phyloP scores from a whole-genome alignment of 2,329 filamentous ascomycete species.

The Thelonectria blattea region DNA sequence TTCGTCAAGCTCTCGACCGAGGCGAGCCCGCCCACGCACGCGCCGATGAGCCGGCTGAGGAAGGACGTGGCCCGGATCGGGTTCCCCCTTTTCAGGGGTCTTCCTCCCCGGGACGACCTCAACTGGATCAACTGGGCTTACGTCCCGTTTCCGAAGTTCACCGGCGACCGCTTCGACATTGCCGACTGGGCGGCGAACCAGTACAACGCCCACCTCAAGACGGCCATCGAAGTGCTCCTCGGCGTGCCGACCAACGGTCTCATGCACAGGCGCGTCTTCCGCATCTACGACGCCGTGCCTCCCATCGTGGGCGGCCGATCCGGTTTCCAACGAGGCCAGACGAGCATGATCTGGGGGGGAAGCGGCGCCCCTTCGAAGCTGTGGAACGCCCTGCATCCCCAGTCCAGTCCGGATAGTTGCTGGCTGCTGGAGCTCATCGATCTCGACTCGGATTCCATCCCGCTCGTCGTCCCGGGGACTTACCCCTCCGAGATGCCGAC shows the following conservation, averaged over 20 bases:
- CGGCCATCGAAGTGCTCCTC: conserved; percentile 37
- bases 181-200: conserved; percentile 35
- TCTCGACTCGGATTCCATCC: not conserved
- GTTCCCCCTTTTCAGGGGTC: conserved; percentile 6
- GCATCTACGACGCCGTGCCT: conserved; percentile 13
- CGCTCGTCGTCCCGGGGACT: conserved; percentile 31
- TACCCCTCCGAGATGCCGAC: conserved; percentile 19
- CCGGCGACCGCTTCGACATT: conserved; percentile 8
- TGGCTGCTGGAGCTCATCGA: conserved; percentile 24
- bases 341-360: conserved; percentile 21
- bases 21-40: conserved; percentile 18
- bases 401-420: conserved; percentile 15
- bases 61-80: conserved; percentile 29
- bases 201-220: conserved; percentile 34
- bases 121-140: conserved; percentile 27
- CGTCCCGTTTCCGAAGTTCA: conserved; percentile 30
- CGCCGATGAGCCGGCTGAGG: conserved; percentile 23
- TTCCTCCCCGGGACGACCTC: not conserved
- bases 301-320: not conserved
- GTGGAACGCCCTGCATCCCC: conserved; percentile 30
- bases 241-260: conserved; percentile 10
- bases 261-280: conserved; percentile 29
- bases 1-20: conserved; percentile 31
- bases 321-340: not conserved
- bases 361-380: conserved; percentile 20